Evolutionary conservation across 192 early-diverging fungal species (phyloP).

Genomic region (Diversispora epigaea): DNA sequence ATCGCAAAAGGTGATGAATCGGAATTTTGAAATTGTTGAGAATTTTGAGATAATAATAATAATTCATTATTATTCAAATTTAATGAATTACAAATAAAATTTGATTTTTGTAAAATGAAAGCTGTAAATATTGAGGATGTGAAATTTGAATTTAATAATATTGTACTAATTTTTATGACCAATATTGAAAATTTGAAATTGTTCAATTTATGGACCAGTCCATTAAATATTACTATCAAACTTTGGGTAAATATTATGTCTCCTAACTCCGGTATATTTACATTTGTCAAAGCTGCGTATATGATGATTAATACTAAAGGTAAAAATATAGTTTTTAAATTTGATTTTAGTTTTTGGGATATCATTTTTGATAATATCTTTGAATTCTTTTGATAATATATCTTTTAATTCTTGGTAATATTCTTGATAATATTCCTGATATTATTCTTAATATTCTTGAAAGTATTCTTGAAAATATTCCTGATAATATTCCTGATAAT

Average conservation of each 20-base stretch:
- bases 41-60: neutral
- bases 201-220: slow-evolving; percentile 26
- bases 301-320: neutral
- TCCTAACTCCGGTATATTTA: slow-evolving; percentile 15
- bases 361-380: no score
- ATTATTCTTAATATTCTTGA: no score
- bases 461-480: no score
- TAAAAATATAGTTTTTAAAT: no score
- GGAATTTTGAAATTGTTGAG: neutral
- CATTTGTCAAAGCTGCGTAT: neutral
- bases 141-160: neutral
- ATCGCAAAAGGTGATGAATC: neutral
- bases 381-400: no score
- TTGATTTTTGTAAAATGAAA: neutral
- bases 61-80: neutral
- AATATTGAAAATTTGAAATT: neutral
- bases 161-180: neutral
- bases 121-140: neutral
- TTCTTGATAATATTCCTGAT: no score
- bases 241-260: neutral
- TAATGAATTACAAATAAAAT: no score
- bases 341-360: no score
- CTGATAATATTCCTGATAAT: no score
- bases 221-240: neutral
- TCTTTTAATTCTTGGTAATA: no score